These are phyloP conservation scores for Dryadomyces quercivorus DNA, from an alignment of 2,329 filamentous ascomycete species.

Conservation along the genomic window DNA sequence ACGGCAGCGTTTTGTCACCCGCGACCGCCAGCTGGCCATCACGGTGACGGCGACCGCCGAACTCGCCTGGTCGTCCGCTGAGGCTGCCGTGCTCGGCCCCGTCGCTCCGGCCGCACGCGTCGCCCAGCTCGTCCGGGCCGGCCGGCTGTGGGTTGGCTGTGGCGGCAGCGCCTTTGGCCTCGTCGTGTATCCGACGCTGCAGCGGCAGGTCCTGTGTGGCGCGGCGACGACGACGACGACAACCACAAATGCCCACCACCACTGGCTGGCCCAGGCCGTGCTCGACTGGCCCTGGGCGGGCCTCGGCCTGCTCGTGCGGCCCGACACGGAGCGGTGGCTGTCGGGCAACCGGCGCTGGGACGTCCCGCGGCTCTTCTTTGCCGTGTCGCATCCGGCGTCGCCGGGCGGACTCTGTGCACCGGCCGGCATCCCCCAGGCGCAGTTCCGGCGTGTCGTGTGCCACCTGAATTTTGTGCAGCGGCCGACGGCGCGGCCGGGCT, in stretches of 20 bases:
- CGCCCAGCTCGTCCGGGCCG: slow-evolving; percentile 8
- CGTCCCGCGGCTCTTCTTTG: slow-evolving; percentile 1
- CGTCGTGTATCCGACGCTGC: slow-evolving; percentile 4
- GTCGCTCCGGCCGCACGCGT: slow-evolving; percentile 8
- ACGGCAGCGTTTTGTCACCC: slow-evolving; percentile 1
- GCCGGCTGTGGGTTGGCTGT: slow-evolving; percentile 9
- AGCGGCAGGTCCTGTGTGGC: not conserved
- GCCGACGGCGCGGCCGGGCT: not conserved
- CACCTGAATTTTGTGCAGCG: slow-evolving; percentile 4
- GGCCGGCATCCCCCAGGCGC: slow-evolving; percentile 7
- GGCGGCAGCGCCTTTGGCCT: slow-evolving; percentile 6
- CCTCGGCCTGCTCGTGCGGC: slow-evolving; percentile 1
- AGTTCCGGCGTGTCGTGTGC: slow-evolving; percentile 8
- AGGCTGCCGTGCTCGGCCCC: not conserved
- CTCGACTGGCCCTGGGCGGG: slow-evolving; percentile 3
- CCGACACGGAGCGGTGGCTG: not conserved
- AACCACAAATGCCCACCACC: not conserved
- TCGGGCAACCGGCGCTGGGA: not conserved
- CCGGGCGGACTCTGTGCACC: slow-evolving; percentile 8
- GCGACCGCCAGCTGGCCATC: slow-evolving; percentile 3
- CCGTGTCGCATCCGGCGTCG: slow-evolving; percentile 5
- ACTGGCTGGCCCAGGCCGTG: not conserved
- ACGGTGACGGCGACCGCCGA: slow-evolving; percentile 6
- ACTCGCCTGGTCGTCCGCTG: slow-evolving; percentile 7
- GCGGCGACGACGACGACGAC: too few relatives aligned